These are phyloP conservation scores for Phialophora tarda DNA, from an alignment of 2,329 filamentous ascomycete species.

Conservation along the genomic window DNA sequence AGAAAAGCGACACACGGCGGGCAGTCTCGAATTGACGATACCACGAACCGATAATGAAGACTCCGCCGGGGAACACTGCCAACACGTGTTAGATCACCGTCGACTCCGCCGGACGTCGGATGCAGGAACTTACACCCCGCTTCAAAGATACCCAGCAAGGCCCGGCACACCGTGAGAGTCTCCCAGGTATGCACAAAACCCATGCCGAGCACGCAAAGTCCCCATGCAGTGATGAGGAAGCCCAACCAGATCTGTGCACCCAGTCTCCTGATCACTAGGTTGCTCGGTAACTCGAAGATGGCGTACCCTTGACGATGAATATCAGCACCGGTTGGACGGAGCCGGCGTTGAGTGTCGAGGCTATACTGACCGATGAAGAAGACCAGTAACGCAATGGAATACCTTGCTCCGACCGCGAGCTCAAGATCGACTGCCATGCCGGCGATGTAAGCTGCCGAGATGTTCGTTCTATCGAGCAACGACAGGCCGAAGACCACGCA, in stretches of 20 bases:
- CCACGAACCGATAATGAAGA: conserved; percentile 30
- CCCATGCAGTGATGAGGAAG: conserved; percentile 47
- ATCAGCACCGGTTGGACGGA: no score
- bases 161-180: conserved; percentile 36
- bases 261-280: conserved; percentile 68
- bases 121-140: conserved; percentile 43
- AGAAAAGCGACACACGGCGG: neutral
- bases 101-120: neutral
- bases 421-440: conserved; percentile 43
- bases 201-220: conserved; percentile 48
- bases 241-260: conserved; percentile 51
- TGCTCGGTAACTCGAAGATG: conserved; percentile 72
- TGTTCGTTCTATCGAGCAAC: conserved; percentile 79
- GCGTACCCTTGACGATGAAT: neutral
- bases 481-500: conserved; percentile 8
- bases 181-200: conserved; percentile 41
- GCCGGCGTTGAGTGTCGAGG: conserved; percentile 59
- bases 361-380: conserved; percentile 70
- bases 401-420: conserved; percentile 15
- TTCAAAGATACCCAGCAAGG: conserved; percentile 67
- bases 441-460: conserved; percentile 73
- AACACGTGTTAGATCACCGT: neutral
- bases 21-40: conserved; percentile 11
- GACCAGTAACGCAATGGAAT: conserved; percentile 1
- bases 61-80: conserved; percentile 26